Percentiles rank a stretch among this genome's conserved stretches.
phyloP scores from a whole-genome alignment of 306 rosid genomes.

The Glycine tomentella region DNA sequence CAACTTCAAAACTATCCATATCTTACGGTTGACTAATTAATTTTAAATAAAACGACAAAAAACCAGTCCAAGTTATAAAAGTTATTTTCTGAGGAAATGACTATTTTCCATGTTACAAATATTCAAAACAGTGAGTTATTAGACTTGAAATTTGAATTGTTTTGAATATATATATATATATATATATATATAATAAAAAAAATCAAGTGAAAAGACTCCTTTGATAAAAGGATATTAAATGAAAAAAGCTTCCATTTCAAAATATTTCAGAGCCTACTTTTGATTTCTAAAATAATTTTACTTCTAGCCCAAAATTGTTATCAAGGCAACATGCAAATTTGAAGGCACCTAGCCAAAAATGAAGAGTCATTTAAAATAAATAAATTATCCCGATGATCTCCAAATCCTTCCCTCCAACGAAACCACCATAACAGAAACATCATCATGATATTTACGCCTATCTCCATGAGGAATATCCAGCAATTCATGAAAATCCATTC shows the following conservation, averaged over 20 bases:
- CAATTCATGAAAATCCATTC: slow-evolving; percentile 74
- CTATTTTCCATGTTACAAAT: not conserved
- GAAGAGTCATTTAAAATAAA: slow-evolving; percentile 22
- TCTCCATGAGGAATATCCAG: slow-evolving; percentile 73
- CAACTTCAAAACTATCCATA: not conserved
- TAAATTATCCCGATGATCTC: slow-evolving; percentile 66
- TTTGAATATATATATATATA: not conserved
- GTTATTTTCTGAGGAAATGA: not conserved
- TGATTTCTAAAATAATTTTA: slow-evolving; percentile 51
- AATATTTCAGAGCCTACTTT: slow-evolving; percentile 39
- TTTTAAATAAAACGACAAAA: not conserved
- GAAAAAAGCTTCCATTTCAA: not conserved
- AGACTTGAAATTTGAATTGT: not conserved
- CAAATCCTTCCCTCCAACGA: slow-evolving; percentile 75
- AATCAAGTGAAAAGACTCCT: not conserved
- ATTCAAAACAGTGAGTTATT: not conserved
- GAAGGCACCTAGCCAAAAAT: slow-evolving; percentile 50
- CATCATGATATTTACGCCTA: slow-evolving; percentile 72
- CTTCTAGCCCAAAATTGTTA: slow-evolving; percentile 61
- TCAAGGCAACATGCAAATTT: slow-evolving; percentile 53
- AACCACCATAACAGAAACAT: slow-evolving; percentile 72
- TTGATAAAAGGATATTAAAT: not conserved
- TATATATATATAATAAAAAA: too few species aligned
- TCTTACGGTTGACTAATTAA: not conserved
- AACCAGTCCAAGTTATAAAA: too few species aligned